Evolutionary conservation across 2,329 filamentous ascomycete species (phyloP).

Genomic region (Zasmidium cellare): DNA sequence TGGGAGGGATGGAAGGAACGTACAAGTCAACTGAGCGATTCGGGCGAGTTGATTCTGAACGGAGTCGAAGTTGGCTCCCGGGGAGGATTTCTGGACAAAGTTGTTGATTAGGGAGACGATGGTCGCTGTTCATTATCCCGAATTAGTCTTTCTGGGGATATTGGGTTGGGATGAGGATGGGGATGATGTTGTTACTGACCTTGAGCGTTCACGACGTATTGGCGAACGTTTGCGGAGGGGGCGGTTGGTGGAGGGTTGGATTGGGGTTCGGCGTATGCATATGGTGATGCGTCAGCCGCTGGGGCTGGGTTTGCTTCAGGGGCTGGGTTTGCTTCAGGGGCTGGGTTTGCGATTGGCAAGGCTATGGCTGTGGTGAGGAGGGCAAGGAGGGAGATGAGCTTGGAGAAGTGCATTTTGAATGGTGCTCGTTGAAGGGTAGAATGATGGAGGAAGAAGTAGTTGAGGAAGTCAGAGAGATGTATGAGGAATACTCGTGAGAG

Average conservation of each 20-base stretch:
- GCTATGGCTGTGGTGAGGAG: background rate
- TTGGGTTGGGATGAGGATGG: background rate
- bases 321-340: background rate
- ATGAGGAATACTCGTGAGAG: background rate
- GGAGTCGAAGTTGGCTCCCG: background rate
- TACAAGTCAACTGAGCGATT: background rate
- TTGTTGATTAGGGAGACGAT: slow-evolving; percentile 5
- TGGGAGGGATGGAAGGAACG: too few relatives aligned
- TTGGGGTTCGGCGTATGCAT: background rate
- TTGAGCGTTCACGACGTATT: background rate
- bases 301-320: background rate
- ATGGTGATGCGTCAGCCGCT: background rate
- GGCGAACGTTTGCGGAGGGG: background rate
- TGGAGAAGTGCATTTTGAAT: background rate
- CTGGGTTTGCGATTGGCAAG: background rate
- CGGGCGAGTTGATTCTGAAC: background rate
- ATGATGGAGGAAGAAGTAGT: background rate
- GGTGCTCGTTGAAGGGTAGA: background rate
- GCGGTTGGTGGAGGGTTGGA: background rate
- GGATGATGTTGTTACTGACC: too few relatives aligned
- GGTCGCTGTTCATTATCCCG: background rate
- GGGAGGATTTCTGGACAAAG: background rate
- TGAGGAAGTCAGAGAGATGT: background rate
- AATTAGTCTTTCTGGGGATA: background rate
- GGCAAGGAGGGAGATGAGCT: background rate